These are phyloP conservation scores for Pyronema omphalodes DNA, from an alignment of 495 filamentous ascomycete species.

Conservation along the genomic window DNA sequence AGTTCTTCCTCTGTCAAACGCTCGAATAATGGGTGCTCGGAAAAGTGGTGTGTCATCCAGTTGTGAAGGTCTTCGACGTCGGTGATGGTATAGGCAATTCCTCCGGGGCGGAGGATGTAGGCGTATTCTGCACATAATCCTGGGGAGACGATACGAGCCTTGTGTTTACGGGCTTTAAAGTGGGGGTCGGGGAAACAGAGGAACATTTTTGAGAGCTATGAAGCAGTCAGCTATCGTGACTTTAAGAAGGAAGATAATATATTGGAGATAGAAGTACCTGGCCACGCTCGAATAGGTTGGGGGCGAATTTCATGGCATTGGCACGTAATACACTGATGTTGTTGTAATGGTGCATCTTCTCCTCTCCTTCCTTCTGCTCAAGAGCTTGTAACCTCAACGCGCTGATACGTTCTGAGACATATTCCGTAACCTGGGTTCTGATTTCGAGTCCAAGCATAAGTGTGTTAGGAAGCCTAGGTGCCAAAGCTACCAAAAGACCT, in stretches of 20 bases:
- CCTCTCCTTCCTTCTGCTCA: conserved; percentile 11
- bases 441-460: conserved; percentile 86
- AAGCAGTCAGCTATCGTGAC: conserved; percentile 7
- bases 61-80: conserved; percentile 85
- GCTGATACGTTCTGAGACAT: conserved; percentile 65
- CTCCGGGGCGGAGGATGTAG: conserved; percentile 64
- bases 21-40: conserved; percentile 48
- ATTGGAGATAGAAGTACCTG: conserved; percentile 6
- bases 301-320: conserved; percentile 97
- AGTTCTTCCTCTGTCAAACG: conserved; percentile 45
- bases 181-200: conserved; percentile 97
- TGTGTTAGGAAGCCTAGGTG: conserved; percentile 60
- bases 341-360: conserved; percentile 41
- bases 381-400: conserved; percentile 47
- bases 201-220: conserved; percentile 72
- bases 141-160: conserved; percentile 79
- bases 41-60: conserved; percentile 83
- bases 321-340: conserved; percentile 74
- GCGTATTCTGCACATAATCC: conserved; percentile 85
- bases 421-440: conserved; percentile 69
- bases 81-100: conserved; percentile 84
- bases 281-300: conserved; percentile 68
- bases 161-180: conserved; percentile 94
- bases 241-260: too few species aligned
- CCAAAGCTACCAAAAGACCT: conserved; percentile 70